phyloP scores from a whole-genome alignment of 371 early-diverging fungal genomes.

The Mucor irregularis region DNA sequence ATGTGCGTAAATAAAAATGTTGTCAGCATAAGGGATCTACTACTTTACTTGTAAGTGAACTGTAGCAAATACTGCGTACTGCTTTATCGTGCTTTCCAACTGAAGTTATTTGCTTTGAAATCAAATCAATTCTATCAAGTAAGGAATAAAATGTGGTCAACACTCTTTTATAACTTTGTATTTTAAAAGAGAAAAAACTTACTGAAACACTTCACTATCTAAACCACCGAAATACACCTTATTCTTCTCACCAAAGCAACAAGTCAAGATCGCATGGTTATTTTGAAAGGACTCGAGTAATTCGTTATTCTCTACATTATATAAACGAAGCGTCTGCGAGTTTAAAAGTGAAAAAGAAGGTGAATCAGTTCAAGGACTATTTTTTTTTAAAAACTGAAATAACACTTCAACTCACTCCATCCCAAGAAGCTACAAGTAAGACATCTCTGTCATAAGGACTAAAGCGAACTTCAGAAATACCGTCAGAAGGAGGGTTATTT shows the following conservation, averaged over 20 bases:
- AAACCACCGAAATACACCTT: constrained; percentile 70
- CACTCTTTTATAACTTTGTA: background rate
- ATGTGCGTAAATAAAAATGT: background rate
- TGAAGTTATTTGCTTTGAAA: constrained; percentile 40
- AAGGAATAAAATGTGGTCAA: background rate
- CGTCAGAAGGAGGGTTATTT: constrained; percentile 84
- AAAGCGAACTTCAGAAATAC: constrained; percentile 78
- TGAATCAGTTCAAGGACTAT: background rate
- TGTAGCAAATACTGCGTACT: constrained; percentile 66
- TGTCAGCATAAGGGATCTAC: background rate
- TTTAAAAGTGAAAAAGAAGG: background rate
- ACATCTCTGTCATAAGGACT: constrained; percentile 59
- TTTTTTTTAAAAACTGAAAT: background rate
- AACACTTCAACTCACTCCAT: constrained; percentile 56
- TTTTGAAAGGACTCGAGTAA: constrained; percentile 57
- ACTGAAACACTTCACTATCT: constrained; percentile 48
- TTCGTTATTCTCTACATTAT: constrained; percentile 70
- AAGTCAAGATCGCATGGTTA: constrained; percentile 74
- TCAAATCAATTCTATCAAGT: constrained; percentile 50
- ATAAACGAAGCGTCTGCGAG: constrained; percentile 78
- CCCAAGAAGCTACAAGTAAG: constrained; percentile 89
- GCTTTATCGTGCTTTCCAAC: constrained; percentile 61
- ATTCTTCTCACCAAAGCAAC: constrained; percentile 62
- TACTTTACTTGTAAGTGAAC: constrained; percentile 49
- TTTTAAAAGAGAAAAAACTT: background rate